Evolutionary conservation across 2,329 filamentous ascomycete species (phyloP), one percentile per base, ranked within the genome.

Genomic region (Ascochyta pisi): DNA sequence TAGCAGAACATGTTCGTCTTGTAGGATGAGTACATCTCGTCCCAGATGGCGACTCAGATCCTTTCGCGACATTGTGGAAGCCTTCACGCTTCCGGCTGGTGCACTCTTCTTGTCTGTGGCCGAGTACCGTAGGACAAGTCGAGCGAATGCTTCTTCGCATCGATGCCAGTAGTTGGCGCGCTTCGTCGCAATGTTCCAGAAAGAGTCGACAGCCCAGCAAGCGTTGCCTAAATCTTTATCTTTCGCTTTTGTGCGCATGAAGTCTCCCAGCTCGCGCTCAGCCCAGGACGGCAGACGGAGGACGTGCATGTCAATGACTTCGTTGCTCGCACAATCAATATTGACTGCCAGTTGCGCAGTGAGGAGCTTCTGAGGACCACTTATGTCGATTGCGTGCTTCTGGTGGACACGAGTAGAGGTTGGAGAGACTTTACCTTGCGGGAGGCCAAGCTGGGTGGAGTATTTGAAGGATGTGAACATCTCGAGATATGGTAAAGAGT

Each of bases 401-500:
- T 72, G 63, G 38, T 67, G 61, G 6, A 66, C 54, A 3, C 58
- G 54, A 1, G 53, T 59, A 3, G 65, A 63, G 2, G 58, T 51
- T 3, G 61, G 40, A 10, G 41, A 40, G 7, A 59, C 29, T n/a
- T 61, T 61, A 5, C 53, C 43, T 16, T 54, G 55, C 19, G 71
- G 64, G 1, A 75, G 52, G 16, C 57, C 65, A 13, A 86, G 77
- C 0, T 76, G 81, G 0, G 86, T 88, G 0, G 81, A 80, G 54
- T 90, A 86, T 0, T 79, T 79, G 13, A 95, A 81, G 0, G 89
- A 85, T 0, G 86, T 89, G 65, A 95, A 92, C 8, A 89, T 81
- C 41, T 89, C 84, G 0, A 93, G 80, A 61, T 89, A 92, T 0
- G 88, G 86, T 2, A 89, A 76, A 45, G 89, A 85, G 57, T 92